Percentiles rank a stretch among this genome's conserved stretches.
These are phyloP conservation scores for Ustilago hordei DNA, from an alignment of 1,284 basidiomycete species.

Conservation along the genomic window DNA sequence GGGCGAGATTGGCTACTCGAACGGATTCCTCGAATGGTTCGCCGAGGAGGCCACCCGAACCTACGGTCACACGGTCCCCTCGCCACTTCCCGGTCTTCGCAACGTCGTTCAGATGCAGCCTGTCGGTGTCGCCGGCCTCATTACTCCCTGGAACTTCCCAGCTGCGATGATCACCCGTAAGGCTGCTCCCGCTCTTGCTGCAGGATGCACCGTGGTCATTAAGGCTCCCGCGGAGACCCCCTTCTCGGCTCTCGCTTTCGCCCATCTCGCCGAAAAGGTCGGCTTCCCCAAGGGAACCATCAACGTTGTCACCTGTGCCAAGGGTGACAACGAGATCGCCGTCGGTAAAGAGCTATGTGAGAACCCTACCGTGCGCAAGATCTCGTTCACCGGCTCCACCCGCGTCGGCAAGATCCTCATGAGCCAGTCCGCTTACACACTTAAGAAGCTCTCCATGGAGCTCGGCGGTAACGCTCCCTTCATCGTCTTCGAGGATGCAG, in stretches of 20 bases:
- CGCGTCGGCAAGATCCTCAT: conserved; percentile 90
- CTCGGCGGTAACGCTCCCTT: conserved; percentile 86
- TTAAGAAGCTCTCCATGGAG: conserved; percentile 82
- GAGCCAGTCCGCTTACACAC: conserved; percentile 81
- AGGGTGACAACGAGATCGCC: conserved; percentile 77
- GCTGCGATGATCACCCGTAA: conserved; percentile 80
- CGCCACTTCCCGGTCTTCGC: conserved; percentile 78
- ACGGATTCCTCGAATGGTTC: conserved; percentile 68
- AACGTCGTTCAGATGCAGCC: conserved; percentile 92
- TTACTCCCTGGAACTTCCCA: conserved; percentile 69
- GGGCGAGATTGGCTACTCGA: conserved; percentile 66
- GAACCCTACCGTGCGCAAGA: conserved; percentile 80
- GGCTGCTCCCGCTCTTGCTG: conserved; percentile 85
- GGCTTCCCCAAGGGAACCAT: conserved; percentile 94
- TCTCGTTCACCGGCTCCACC: conserved; percentile 93
- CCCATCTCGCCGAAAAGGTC: conserved; percentile 84
- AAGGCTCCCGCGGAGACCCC: conserved; percentile 97
- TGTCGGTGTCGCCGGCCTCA: conserved; percentile 76
- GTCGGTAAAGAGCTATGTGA: conserved; percentile 78
- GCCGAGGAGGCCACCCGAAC: conserved; percentile 61
- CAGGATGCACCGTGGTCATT: conserved; percentile 94
- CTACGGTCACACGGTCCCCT: conserved; percentile 83
- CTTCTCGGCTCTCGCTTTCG: conserved; percentile 88
- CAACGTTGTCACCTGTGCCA: conserved; percentile 89
- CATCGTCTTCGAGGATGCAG: conserved; percentile 96